Conservation (phyloP, 352 stramenopile species). For the Peronospora farinosa region DNA sequence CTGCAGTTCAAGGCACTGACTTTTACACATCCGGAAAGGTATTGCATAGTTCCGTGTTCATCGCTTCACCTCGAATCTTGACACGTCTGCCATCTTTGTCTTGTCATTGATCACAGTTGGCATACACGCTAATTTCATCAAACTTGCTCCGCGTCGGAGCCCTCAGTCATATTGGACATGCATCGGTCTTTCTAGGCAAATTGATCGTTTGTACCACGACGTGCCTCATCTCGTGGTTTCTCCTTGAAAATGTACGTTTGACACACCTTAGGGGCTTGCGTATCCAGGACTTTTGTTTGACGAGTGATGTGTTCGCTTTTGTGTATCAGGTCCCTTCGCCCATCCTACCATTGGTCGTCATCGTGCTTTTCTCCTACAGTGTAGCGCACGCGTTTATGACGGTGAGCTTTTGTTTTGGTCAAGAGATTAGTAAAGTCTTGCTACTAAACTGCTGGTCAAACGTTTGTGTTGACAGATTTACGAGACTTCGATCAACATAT, state of each 20-base stretch:
- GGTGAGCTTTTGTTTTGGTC: conserved; percentile 24
- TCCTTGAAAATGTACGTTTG: conserved; percentile 53
- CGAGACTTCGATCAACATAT: conserved; percentile 80
- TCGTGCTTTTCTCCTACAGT: conserved; percentile 69
- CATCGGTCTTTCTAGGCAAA: conserved; percentile 66
- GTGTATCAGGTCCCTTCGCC: conserved; percentile 45
- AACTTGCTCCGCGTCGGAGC: conserved; percentile 61
- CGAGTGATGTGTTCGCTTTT: background rate
- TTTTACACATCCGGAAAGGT: conserved; percentile 78
- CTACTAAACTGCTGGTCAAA: conserved; percentile 1
- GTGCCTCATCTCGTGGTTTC: conserved; percentile 61
- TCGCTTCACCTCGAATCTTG: background rate
- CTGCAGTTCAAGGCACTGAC: conserved; percentile 67
- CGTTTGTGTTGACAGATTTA: conserved; percentile 45
- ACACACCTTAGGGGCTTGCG: background rate
- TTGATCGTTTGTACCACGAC: conserved; percentile 71
- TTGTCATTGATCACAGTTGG: conserved; percentile 29
- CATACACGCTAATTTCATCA: conserved; percentile 62
- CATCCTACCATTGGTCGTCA: conserved; percentile 53
- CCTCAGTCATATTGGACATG: conserved; percentile 58
- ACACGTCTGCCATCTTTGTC: background rate
- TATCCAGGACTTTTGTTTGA: conserved; percentile 4
- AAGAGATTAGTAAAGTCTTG: background rate
- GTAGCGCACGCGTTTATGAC: conserved; percentile 80
- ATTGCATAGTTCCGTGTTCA: background rate